Percentiles rank a stretch among this genome's conserved stretches.
phyloP scores from a whole-genome alignment of 2,329 filamentous ascomycete species.

The Pseudogymnoascus sp. region DNA sequence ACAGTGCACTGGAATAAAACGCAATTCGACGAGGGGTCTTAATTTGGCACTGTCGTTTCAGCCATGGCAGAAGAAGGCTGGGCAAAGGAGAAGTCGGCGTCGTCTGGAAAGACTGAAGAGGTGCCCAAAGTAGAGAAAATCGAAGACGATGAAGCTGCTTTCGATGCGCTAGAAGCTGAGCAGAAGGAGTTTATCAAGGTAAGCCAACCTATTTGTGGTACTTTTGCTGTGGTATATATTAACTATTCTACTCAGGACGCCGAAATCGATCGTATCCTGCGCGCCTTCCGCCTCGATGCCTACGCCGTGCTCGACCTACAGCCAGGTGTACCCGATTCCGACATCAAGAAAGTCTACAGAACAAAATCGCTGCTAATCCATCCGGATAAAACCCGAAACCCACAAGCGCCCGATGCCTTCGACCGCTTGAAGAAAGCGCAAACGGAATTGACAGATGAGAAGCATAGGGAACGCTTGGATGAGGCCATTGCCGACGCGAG shows the following conservation, averaged over 20 bases:
- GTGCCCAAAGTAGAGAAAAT: slow-evolving; percentile 19
- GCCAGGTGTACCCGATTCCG: slow-evolving; percentile 87
- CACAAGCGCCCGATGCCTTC: slow-evolving; percentile 86
- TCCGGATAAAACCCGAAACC: slow-evolving; percentile 93
- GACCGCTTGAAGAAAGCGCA: slow-evolving; percentile 95
- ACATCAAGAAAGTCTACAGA: slow-evolving; percentile 92
- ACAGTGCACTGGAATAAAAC: background rate
- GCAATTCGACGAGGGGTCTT: background rate
- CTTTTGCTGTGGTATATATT: background rate
- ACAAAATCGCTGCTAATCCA: slow-evolving; percentile 98
- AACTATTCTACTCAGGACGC: slow-evolving; percentile 57
- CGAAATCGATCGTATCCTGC: slow-evolving; percentile 90
- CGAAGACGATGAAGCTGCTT: slow-evolving; percentile 61
- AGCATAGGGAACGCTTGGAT: slow-evolving; percentile 77
- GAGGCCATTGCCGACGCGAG: slow-evolving; percentile 94
- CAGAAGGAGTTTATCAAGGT: slow-evolving; percentile 89
- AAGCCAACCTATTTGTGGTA: slow-evolving; percentile 8
- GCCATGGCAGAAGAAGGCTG: slow-evolving; percentile 13
- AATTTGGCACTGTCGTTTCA: slow-evolving; percentile 11
- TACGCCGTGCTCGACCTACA: slow-evolving; percentile 92
- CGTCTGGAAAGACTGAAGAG: slow-evolving; percentile 20
- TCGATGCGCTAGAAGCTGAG: slow-evolving; percentile 75
- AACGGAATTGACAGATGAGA: slow-evolving; percentile 86
- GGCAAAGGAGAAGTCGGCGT: slow-evolving; percentile 5
- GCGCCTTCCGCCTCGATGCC: slow-evolving; percentile 76